These are phyloP conservation scores for Acacia concinna DNA, from an alignment of 331 rosid genomes.

Conservation along the genomic window DNA sequence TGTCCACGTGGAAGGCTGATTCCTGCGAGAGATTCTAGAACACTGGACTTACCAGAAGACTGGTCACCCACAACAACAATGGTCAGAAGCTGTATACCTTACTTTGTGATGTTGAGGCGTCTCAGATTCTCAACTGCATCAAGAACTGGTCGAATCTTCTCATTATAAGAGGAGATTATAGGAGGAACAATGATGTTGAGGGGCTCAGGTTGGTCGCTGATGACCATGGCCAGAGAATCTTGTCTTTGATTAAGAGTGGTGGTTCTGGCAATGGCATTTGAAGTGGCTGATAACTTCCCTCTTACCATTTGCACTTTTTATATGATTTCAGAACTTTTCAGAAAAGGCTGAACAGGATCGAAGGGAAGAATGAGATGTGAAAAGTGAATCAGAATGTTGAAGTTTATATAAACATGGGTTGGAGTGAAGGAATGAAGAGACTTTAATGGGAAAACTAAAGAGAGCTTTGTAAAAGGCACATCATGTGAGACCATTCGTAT, in stretches of 20 bases:
- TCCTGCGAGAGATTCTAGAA: constrained; percentile 52
- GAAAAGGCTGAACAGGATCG: not conserved
- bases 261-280: not conserved
- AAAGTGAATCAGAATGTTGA: not conserved
- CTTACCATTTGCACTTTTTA: not conserved
- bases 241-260: not conserved
- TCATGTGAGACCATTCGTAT: not conserved
- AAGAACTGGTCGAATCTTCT: constrained; percentile 44
- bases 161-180: constrained; percentile 37
- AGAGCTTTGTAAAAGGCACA: not conserved
- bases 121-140: constrained; percentile 44
- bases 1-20: constrained; percentile 64
- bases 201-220: not conserved
- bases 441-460: not conserved
- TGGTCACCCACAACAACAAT: constrained; percentile 57
- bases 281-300: not conserved
- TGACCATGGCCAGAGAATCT: not conserved
- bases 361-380: not conserved
- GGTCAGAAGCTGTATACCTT: constrained; percentile 49
- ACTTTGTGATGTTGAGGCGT: constrained; percentile 42
- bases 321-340: not conserved
- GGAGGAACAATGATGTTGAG: constrained; percentile 27
- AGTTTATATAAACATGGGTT: not conserved
- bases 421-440: not conserved
- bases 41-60: constrained; percentile 44